Conservation (phyloP, 352 stramenopile species). For the Globisporangium yorkense region DNA sequence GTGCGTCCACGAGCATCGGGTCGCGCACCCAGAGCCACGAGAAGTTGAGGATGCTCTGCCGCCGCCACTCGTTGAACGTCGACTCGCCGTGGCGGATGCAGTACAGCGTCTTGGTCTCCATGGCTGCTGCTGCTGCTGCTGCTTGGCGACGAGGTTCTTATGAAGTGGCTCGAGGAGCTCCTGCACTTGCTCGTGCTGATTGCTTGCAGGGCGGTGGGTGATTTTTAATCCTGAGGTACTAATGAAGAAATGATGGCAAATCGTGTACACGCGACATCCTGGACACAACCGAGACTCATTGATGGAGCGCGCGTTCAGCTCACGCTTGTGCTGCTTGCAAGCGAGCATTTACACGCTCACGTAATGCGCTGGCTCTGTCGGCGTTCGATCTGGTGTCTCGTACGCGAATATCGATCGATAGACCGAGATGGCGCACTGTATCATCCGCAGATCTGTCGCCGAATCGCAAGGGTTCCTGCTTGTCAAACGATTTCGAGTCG, state of each 20-base stretch:
- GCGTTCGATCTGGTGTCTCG: too few species aligned
- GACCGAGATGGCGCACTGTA: not conserved
- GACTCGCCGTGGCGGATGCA: constrained; percentile 87
- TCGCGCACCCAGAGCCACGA: constrained; percentile 82
- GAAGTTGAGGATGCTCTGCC: constrained; percentile 72
- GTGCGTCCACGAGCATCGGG: constrained; percentile 81
- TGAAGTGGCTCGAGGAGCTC: too few species aligned
- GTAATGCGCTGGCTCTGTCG: not conserved
- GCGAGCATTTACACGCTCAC: not conserved
- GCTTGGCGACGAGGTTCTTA: too few species aligned
- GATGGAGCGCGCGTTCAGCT: not conserved
- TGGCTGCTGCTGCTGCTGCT: not conserved
- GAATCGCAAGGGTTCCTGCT: not conserved
- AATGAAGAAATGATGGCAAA: too few species aligned
- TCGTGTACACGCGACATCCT: too few species aligned
- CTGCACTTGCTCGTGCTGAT: too few species aligned
- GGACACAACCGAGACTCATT: too few species aligned
- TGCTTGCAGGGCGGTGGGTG: too few species aligned
- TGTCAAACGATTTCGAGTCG: not conserved
- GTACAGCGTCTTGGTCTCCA: constrained; percentile 60
- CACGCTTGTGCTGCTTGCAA: not conserved
- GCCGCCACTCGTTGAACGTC: constrained; percentile 85
- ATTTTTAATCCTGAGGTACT: too few species aligned
- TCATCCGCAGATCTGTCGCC: too few species aligned
- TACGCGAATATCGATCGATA: not conserved